Conservation (phyloP, 345 rosid species). For the Nasturtium officinale region DNA sequence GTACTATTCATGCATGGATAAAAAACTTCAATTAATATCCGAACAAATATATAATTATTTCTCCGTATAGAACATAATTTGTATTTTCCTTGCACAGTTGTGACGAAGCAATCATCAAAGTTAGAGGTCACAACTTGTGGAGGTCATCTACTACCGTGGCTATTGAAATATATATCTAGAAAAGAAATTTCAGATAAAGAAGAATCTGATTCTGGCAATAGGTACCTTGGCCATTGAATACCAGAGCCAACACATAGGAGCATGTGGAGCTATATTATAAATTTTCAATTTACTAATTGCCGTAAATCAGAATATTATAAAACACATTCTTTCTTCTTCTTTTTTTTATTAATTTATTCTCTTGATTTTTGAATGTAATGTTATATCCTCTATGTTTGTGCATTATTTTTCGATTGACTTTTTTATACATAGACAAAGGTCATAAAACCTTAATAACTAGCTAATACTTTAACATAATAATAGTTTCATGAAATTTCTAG, state of each 20-base stretch:
- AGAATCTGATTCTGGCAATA: conserved; percentile 37
- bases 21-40: neutral
- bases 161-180: neutral
- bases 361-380: conserved; percentile 8
- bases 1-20: neutral
- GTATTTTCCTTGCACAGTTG: neutral
- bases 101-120: neutral
- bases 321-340: conserved; percentile 15
- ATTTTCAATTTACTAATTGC: conserved; percentile 27
- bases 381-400: conserved; percentile 26
- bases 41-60: neutral
- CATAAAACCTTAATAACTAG: neutral
- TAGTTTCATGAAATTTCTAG: neutral
- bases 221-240: conserved; percentile 32
- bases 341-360: conserved; percentile 34
- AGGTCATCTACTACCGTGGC: neutral
- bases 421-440: neutral
- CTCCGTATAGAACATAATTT: neutral
- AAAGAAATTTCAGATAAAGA: neutral
- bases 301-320: conserved; percentile 23
- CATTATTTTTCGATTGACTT: conserved; percentile 13
- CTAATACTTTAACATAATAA: neutral
- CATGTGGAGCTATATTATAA: conserved; percentile 35
- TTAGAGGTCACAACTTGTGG: neutral
- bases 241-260: conserved; percentile 33